Evolutionary conservation across 2,329 filamentous ascomycete species (phyloP).

Genomic region (Davidsoniella neocaledoniae): DNA sequence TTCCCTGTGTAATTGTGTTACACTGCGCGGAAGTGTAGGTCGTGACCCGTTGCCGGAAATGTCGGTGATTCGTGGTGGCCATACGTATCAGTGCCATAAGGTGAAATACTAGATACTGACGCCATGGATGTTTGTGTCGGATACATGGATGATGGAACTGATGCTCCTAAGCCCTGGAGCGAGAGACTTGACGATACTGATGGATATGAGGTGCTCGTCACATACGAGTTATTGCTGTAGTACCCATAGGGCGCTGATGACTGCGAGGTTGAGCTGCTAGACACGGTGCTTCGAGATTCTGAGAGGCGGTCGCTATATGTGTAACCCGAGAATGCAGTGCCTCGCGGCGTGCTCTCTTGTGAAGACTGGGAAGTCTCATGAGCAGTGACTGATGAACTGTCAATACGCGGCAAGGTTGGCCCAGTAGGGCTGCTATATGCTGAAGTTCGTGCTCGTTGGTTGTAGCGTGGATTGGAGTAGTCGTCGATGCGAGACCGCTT

Average conservation of each 20-base stretch:
- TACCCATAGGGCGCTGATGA: slow-evolving; percentile 2
- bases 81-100: slow-evolving; percentile 8
- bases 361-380: slow-evolving; percentile 11
- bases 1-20: neutral
- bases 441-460: slow-evolving; percentile 11
- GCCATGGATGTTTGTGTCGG: slow-evolving; percentile 5
- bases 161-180: slow-evolving; percentile 6
- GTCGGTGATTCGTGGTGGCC: slow-evolving; percentile 9
- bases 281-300: slow-evolving; percentile 5
- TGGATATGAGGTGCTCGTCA: slow-evolving; percentile 9
- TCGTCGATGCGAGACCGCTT: slow-evolving; percentile 22
- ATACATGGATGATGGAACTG: slow-evolving; percentile 10
- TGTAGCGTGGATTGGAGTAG: slow-evolving; percentile 8
- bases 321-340: slow-evolving; percentile 7
- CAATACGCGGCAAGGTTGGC: slow-evolving; percentile 8
- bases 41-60: slow-evolving; percentile 5
- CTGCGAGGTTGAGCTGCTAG: slow-evolving; percentile 3
- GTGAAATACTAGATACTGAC: neutral
- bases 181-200: slow-evolving; percentile 7
- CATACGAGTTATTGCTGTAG: slow-evolving; percentile 10
- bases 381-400: slow-evolving; percentile 6
- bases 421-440: slow-evolving; percentile 7
- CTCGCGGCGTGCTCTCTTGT: slow-evolving; percentile 11
- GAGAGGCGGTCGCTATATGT: slow-evolving; percentile 4
- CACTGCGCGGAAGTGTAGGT: slow-evolving; percentile 9